Conservation (phyloP, 139 green algal species). For the Gonium pectorale region DNA sequence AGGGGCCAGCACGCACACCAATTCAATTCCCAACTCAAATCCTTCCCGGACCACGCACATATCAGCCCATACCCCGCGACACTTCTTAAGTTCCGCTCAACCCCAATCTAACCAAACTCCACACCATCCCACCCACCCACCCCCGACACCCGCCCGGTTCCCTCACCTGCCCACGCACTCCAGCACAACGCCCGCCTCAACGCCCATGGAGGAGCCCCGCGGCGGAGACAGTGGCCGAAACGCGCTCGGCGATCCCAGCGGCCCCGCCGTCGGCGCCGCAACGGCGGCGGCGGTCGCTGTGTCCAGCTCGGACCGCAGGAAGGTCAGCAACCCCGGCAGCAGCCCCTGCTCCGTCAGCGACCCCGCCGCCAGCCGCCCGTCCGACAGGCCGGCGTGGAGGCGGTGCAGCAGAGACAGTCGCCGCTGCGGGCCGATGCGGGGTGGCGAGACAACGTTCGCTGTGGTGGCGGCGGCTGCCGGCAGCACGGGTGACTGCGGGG, state of each 20-base stretch:
- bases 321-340: slow-evolving; percentile 24
- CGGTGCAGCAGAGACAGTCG: not conserved
- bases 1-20: too few relatives aligned
- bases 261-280: not conserved
- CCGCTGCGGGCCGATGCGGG: not conserved
- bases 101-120: too few relatives aligned
- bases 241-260: not conserved
- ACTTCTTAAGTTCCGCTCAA: too few relatives aligned
- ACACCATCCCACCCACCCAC: not conserved
- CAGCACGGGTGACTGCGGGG: too few relatives aligned
- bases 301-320: not conserved
- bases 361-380: not conserved
- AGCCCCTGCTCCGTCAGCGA: slow-evolving; percentile 6
- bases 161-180: slow-evolving; percentile 42
- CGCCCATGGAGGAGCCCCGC: not conserved
- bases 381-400: slow-evolving; percentile 14
- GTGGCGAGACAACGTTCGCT: too few relatives aligned
- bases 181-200: not conserved
- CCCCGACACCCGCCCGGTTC: not conserved
- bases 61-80: too few relatives aligned
- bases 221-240: not conserved
- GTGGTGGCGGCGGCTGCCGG: too few relatives aligned
- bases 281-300: not conserved
- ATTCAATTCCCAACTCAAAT: too few relatives aligned
- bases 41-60: too few relatives aligned